These are phyloP conservation scores for Thermothielavioides terrestris DNA, from an alignment of 495 filamentous ascomycete species.

Conservation along the genomic window DNA sequence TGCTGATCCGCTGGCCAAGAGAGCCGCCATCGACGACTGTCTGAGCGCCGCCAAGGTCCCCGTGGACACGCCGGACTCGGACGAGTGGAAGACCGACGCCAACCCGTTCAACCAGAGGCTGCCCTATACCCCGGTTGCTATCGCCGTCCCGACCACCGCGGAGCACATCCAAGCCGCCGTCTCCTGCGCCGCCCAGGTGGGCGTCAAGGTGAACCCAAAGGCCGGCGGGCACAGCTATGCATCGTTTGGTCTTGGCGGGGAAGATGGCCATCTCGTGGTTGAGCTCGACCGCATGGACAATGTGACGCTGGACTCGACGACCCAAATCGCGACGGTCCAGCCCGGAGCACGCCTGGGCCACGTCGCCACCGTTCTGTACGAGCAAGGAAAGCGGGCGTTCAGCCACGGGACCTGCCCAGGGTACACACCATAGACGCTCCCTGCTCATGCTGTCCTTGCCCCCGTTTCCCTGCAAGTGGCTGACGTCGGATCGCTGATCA, in stretches of 20 bases:
- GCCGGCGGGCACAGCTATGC: constrained; percentile 42
- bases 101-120: constrained; percentile 31
- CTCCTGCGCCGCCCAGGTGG: constrained; percentile 32
- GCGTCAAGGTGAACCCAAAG: constrained; percentile 37
- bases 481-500: constrained; percentile 1
- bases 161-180: constrained; percentile 37
- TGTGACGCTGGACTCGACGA: constrained; percentile 31
- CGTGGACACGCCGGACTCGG: constrained; percentile 25
- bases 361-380: constrained; percentile 30
- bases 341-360: constrained; percentile 35
- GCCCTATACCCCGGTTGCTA: constrained; percentile 11
- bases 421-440: constrained; percentile 14
- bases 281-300: constrained; percentile 37
- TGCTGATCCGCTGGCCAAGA: constrained; percentile 10
- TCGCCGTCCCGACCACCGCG: constrained; percentile 33
- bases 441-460: background rate
- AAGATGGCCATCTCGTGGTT: constrained; percentile 40
- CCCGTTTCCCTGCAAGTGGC: background rate
- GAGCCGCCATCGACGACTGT: constrained; percentile 35
- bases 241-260: constrained; percentile 38
- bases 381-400: constrained; percentile 35
- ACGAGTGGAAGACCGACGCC: constrained; percentile 32
- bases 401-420: constrained; percentile 41
- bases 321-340: constrained; percentile 33
- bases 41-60: constrained; percentile 27